phyloP scores from a whole-genome alignment of 2,329 filamentous ascomycete species.

The Apiospora koreana region DNA sequence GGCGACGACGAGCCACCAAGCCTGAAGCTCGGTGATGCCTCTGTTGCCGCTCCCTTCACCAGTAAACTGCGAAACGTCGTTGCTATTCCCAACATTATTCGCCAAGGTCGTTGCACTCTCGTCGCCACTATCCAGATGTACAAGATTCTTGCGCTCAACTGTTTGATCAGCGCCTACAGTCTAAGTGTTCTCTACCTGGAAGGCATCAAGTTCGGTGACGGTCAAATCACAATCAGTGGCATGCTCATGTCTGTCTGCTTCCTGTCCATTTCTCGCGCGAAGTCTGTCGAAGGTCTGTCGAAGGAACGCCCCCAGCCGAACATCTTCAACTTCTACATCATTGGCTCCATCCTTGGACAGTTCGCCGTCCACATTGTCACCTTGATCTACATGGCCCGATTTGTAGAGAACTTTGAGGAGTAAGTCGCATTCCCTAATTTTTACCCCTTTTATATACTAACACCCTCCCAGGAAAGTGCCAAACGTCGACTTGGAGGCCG shows the following conservation, averaged over 20 bases:
- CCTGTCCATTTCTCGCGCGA: conserved; percentile 95
- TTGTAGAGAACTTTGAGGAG: conserved; percentile 84
- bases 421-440: conserved; percentile 51
- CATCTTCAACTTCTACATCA: conserved; percentile 99
- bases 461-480: conserved; percentile 44
- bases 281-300: conserved; percentile 90
- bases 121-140: conserved; percentile 99
- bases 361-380: conserved; percentile 95
- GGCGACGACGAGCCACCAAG: conserved; percentile 90
- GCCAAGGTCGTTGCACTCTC: conserved; percentile 94
- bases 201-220: conserved; percentile 98
- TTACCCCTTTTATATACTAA: conserved; percentile 24
- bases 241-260: conserved; percentile 99
- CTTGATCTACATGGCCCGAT: conserved; percentile 88
- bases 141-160: conserved; percentile 98
- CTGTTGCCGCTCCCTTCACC: conserved; percentile 94
- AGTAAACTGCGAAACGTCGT: conserved; percentile 97
- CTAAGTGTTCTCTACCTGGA: conserved; percentile 94
- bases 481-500: conserved; percentile 86
- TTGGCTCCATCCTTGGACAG: conserved; percentile 94
- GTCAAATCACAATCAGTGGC: conserved; percentile 96
- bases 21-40: conserved; percentile 96
- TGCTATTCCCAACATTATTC: conserved; percentile 96
- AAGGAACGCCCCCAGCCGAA: conserved; percentile 98
- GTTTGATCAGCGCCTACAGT: conserved; percentile 96